phyloP scores from a whole-genome alignment of 805 yeast species.

The Candida palmyrensis region DNA sequence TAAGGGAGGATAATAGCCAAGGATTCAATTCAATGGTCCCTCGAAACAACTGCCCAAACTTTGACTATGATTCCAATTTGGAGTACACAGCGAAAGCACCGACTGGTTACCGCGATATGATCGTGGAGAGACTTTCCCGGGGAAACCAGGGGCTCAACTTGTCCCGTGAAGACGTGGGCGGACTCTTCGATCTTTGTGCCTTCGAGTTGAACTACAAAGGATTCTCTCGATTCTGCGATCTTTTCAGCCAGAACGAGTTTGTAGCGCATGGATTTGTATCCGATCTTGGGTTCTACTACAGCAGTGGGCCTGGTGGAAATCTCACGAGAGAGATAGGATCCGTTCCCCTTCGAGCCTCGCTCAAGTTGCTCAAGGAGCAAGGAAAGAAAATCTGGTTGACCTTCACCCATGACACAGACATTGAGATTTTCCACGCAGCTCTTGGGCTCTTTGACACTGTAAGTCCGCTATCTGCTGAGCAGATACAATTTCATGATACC shows the following conservation, averaged over 20 bases:
- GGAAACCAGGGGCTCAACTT: slow-evolving; percentile 50
- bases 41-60: slow-evolving; percentile 38
- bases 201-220: slow-evolving; percentile 72
- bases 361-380: slow-evolving; percentile 42
- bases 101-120: slow-evolving; percentile 42
- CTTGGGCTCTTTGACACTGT: slow-evolving; percentile 50
- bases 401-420: slow-evolving; percentile 71
- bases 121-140: slow-evolving; percentile 52
- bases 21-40: slow-evolving; percentile 64
- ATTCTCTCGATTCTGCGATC: slow-evolving; percentile 57
- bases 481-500: slow-evolving; percentile 42
- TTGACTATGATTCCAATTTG: slow-evolving; percentile 25
- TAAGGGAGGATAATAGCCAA: slow-evolving; percentile 41
- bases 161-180: slow-evolving; percentile 49
- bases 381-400: slow-evolving; percentile 56
- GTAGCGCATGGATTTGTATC: slow-evolving; percentile 54
- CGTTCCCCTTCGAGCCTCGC: slow-evolving; percentile 44
- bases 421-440: slow-evolving; percentile 58
- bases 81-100: slow-evolving; percentile 22
- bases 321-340: slow-evolving; percentile 57
- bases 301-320: slow-evolving; percentile 59
- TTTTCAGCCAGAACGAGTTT: slow-evolving; percentile 67
- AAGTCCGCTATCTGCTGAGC: slow-evolving; percentile 39
- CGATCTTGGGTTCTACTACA: slow-evolving; percentile 57
- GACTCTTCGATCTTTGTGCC: slow-evolving; percentile 61